Base-by-base conservation (phyloP, 2,329 filamentous ascomycete species). In the Acrocalymma vagum region DNA sequence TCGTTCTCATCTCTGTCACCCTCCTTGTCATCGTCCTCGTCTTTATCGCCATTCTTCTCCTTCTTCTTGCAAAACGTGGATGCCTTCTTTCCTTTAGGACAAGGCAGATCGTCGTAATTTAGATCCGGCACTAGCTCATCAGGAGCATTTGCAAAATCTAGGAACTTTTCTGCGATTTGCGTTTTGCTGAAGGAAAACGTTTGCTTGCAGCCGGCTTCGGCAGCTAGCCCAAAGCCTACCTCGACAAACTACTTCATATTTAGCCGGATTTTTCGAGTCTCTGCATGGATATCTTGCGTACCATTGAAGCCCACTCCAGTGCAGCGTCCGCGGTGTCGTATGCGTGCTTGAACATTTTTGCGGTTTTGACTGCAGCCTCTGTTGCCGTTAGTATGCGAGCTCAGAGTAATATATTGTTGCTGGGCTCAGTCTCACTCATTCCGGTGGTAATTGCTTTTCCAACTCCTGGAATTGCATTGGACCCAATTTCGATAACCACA, bases 261-360 rank as follows among this genome's bases (percentile, higher is more conserved):
- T 17, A 36, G 32, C 11, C 13, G 23, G 23, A 26, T 10, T 27
- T 16, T 27, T 4, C 7, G 6, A 22, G 30, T 21, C 21, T 10
- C 8, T 33, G 20, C 24, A 5, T 22, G 30, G 20, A 33, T 9
- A 20, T 29, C 16, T 29, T 11, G 17, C 17, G 21, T 38, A 43
- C 27, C 40, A 43, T 37, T 25, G 23, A 38, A n/a, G 41, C 41
- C 41, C 41, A 44, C 24, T 44, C 34, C 29, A 22, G 21, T 11
- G 41, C 41, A 11, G 41, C 41, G 29, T 45, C 41, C 22, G 38
- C 28, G 30, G 35, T 35, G 4, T 45, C 29, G 27, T 39, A 45
- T 2, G 17, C 35, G 24, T 45, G 21, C 25, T 39, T 45, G 35
- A 29, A 45, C 20, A 35, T 25, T 25, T 45, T 45, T 24, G 41